Base-by-base conservation (phyloP, 495 filamentous ascomycete species). In the Penicillium salamii region DNA sequence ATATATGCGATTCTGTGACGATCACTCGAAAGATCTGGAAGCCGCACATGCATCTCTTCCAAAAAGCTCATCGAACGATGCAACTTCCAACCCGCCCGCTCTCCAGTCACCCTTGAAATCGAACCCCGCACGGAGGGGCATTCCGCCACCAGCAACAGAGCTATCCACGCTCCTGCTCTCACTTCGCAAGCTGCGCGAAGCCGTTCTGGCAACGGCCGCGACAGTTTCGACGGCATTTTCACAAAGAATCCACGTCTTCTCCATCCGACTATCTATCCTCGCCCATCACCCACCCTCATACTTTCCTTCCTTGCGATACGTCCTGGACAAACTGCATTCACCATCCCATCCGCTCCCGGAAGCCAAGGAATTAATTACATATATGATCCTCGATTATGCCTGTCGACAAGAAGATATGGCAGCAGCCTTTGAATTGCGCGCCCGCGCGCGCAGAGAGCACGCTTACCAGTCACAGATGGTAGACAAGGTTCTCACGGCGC, bases 121-220 rank as follows among this genome's bases (percentile, higher is more conserved):
- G 18, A 63, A 50, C 48, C 38, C 54, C 50, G 55, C 41, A 28
- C 59, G 47, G 50, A 57, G 52, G 41, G 52, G 42, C 32, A 55
- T 54, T 49, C 69, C 57, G 44, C 66, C 65, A 48, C 62, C 75
- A 37, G 67, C 76, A 31, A 59, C 59, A 40, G 83, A 86, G 53
- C 71, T 87, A 42, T 77, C 80, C 24, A 76, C 70, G 11, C 72
- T 88, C 47, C 68, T 83, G 19, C 78, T 83, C 52, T 87, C 91
- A 28, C 88, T 97, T 67, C 84, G 93, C 46, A 97, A 96, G 66
- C 79, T 98, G 32, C 83, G 93, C 35, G 93, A 98, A 72, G 90
- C 83, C 35, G 81, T 97, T 42, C 42, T 72, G 33, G 67, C 72
- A 47, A 82, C 92, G 0, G 85, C 89, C 28, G 82, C 84, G 15